Conservation (phyloP, 2,329 filamentous ascomycete species). For the Amesomyces nigricolor region DNA sequence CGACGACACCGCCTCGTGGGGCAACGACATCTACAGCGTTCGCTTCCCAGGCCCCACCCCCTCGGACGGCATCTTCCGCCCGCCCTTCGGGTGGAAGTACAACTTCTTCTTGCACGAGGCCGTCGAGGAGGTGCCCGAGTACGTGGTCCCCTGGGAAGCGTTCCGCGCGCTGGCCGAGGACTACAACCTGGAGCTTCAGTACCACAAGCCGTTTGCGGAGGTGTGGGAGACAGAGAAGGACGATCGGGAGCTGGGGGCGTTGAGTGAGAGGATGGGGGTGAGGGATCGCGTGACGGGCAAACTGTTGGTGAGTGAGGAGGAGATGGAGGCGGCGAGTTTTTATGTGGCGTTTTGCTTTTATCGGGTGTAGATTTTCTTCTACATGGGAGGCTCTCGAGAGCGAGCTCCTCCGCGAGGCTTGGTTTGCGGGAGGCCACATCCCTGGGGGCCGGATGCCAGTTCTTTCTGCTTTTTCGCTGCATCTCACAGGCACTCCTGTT, state of each 20-base stretch:
- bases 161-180: slow-evolving; percentile 94
- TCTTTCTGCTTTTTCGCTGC: too few species aligned
- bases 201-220: slow-evolving; percentile 83
- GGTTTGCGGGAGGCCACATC: too few species aligned
- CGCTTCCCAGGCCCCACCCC: slow-evolving; percentile 80
- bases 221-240: slow-evolving; percentile 91
- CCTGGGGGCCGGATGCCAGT: too few species aligned
- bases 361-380: slow-evolving; percentile 52
- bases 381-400: too few species aligned
- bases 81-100: slow-evolving; percentile 96
- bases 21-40: slow-evolving; percentile 88
- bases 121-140: slow-evolving; percentile 93
- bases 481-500: too few species aligned
- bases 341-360: slow-evolving; percentile 97
- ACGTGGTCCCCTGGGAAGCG: slow-evolving; percentile 96
- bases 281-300: slow-evolving; percentile 61
- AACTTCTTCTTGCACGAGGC: slow-evolving; percentile 94
- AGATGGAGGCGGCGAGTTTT: slow-evolving; percentile 88
- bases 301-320: slow-evolving; percentile 71
- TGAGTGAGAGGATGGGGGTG: slow-evolving; percentile 96
- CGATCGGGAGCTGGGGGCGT: slow-evolving; percentile 68
- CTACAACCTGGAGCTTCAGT: slow-evolving; percentile 93
- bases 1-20: slow-evolving; percentile 71
- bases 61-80: slow-evolving; percentile 82
- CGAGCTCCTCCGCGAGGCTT: too few species aligned